Evolutionary conservation across 2,329 filamentous ascomycete species (phyloP).

Genomic region (Alternaria sp.): DNA sequence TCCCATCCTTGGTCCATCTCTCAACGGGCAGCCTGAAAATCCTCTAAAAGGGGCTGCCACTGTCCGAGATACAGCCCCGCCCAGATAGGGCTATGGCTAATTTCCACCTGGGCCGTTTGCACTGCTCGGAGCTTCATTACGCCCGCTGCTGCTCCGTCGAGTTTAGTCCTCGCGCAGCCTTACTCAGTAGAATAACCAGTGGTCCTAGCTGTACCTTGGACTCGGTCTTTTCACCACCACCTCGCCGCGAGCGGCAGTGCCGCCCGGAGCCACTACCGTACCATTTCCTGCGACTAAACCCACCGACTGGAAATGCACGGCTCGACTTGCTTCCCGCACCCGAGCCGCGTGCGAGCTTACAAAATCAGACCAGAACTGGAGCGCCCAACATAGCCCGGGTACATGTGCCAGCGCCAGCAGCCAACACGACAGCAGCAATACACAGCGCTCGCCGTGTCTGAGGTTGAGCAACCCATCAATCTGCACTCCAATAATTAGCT

Average conservation of each 20-base stretch:
- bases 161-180: neutral
- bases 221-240: neutral
- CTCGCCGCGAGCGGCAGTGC: constrained; percentile 17
- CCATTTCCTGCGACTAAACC: neutral
- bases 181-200: neutral
- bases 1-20: constrained; percentile 20
- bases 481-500: constrained; percentile 18
- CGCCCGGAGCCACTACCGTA: constrained; percentile 9
- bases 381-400: constrained; percentile 8
- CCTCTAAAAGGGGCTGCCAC: constrained; percentile 16
- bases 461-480: constrained; percentile 24
- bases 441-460: constrained; percentile 13
- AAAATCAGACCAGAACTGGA: constrained; percentile 12
- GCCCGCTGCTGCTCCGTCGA: constrained; percentile 1
- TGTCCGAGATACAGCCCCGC: constrained; percentile 19
- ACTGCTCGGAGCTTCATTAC: constrained; percentile 4
- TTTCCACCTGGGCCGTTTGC: neutral
- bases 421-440: constrained; percentile 27
- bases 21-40: constrained; percentile 32
- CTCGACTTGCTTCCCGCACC: constrained; percentile 25
- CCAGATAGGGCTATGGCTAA: constrained; percentile 8
- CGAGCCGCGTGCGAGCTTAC: constrained; percentile 18
- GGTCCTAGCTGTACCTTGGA: neutral
- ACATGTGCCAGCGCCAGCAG: constrained; percentile 19
- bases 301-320: constrained; percentile 13